Base-by-base conservation (phyloP, 345 rosid species). In the Populus nigra region DNA sequence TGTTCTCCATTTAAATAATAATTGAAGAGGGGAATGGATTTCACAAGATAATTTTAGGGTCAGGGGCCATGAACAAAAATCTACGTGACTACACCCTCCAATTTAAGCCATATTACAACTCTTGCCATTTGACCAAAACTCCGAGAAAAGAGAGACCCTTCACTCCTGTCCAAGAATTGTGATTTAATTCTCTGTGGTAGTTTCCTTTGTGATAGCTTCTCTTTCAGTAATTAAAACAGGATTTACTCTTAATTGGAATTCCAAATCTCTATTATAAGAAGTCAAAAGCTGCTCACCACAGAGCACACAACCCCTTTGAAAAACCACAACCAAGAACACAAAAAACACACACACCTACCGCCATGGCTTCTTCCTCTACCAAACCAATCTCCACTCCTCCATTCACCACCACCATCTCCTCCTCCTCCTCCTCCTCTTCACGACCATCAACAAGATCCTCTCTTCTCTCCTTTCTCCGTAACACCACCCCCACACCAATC, bases 401-500 rank as follows among this genome's bases (percentile, higher is more conserved):
- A 17, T 10, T 16, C 38, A 7, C 38, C 73, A 17, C 55, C 66
- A 13, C 74, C 73, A 2, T 79, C 72, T 50, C 84, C 78, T 73
- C 49, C 23, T 16, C 53, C 22, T 81, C 76, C 72, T 50, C 84
- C 78, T 73, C 49, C 23, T 16, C 53, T 25, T 81, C 76, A 10
- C 76, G 9, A 69, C 73, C 76, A 25, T 27, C 85, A 67, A 73
- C 82, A 35, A 77, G 49, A 43, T 20, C 78, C 3, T 68, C 76
- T 49, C 79, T 22, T 18, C 70, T 74, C 16, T 73, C 85, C 39
- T 84, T 87, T 77, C 63, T 69, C 71, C 65, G 41, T 47, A 71
- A n/a, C 77, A 57, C 75, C 73, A 67, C 75, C 66, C 49, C 79
- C 12, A 23, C 80, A 7, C 86, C 86, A 33, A 12, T 82, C 81